A percentile compares a stretch with the other conserved stretches of the same genome.
Conservation (phyloP, 78 protist genomes). For the Dictyostelium firmibasis region DNA sequence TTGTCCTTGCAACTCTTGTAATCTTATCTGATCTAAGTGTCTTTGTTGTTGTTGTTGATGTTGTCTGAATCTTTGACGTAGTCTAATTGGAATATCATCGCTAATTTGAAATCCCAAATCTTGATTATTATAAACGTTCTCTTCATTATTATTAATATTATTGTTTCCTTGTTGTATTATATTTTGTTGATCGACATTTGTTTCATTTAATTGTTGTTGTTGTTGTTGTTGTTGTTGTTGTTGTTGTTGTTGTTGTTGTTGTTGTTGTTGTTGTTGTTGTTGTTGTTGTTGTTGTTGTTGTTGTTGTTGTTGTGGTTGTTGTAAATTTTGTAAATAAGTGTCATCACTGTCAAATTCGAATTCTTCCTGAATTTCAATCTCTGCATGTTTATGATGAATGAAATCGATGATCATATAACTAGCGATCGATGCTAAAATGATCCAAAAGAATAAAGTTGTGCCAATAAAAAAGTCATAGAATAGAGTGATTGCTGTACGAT, state of each 20-base stretch:
- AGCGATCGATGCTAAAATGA: background rate
- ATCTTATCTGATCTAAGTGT: background rate
- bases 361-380: conserved; percentile 42
- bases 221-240: too few relatives aligned
- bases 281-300: background rate
- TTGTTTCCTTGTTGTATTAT: background rate
- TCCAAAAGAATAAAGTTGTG: conserved; percentile 41
- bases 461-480: conserved; percentile 48
- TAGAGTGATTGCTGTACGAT: background rate
- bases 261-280: background rate
- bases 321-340: background rate
- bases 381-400: conserved; percentile 7
- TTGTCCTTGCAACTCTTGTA: background rate
- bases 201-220: background rate
- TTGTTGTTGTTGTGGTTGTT: background rate
- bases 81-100: background rate
- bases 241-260: background rate
- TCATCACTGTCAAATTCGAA: background rate
- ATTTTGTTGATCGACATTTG: background rate
- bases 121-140: background rate
- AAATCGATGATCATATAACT: conserved; percentile 23
- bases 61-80: conserved; percentile 7
- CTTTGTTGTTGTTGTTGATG: conserved; percentile 13
- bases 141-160: background rate
- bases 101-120: background rate